Evolutionary conservation across 768 basidiomycete species (phyloP).

Genomic region (Cantharellus anzutake): DNA sequence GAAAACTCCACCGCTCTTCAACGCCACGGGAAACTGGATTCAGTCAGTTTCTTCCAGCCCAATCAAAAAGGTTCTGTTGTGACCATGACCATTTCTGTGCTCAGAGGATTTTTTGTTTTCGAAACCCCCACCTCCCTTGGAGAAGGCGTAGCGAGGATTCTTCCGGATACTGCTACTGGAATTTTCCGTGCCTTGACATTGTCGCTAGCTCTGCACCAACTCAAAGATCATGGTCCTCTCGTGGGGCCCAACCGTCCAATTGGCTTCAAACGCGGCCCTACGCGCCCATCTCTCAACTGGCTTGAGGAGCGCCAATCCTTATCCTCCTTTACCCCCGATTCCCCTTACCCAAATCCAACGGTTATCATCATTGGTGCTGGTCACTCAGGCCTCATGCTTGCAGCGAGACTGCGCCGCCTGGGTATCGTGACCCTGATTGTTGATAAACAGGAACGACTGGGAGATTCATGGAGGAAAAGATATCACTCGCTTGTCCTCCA

Average conservation of each 20-base stretch:
- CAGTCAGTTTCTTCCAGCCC: neutral
- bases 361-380: slow-evolving; percentile 16
- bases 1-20: neutral
- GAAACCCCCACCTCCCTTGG: neutral
- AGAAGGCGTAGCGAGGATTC: neutral
- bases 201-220: neutral
- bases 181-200: neutral
- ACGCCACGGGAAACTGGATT: neutral
- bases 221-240: neutral
- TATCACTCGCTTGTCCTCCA: slow-evolving; percentile 17
- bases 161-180: neutral
- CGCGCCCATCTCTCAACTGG: neutral
- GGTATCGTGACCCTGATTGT: slow-evolving; percentile 18
- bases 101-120: neutral
- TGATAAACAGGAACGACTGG: slow-evolving; percentile 14
- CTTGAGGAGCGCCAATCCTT: neutral
- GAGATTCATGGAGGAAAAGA: slow-evolving; percentile 12
- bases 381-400: slow-evolving; percentile 19
- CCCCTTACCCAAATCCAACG: neutral
- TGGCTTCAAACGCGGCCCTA: neutral
- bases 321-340: neutral
- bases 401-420: slow-evolving; percentile 17
- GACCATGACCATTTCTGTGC: neutral
- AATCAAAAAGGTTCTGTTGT: neutral
- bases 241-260: neutral